Evolutionary conservation across 2,329 filamentous ascomycete genomes (phyloP), one percentile per base, ranked within the genome.

Genomic region (Talaromyces sp.): DNA sequence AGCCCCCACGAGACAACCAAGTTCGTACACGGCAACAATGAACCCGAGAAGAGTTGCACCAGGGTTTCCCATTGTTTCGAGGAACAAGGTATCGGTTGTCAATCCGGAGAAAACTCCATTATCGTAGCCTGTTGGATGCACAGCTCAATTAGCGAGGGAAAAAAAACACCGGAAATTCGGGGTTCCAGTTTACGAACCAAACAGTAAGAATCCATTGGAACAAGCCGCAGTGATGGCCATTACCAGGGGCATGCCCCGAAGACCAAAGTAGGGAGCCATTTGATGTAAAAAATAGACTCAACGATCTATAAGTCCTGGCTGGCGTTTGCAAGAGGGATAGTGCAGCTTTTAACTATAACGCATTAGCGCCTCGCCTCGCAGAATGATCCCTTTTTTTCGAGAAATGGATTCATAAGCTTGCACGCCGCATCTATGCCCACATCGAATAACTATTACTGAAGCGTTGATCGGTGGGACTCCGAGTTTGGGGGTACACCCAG

Each of bases 1-100:
- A 3, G 80, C 80, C 24, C 80, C 80, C n/a, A 73, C 74, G 65
- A 83, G 81, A 68, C 80, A 82, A 24, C 80, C 79, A n/a, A 80
- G 56, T 58, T 79, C 80, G 65, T 80, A 80, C 5, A 74, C 72
- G 24, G 77, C 77, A 12, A 76, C 73, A 32, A 65, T 65, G 35
- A 64, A 62, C 3, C 63, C 63, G 26, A 62, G 56, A 9, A 63
- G 56, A 6, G 59, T 61, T 19, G 61, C 35, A 50, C 60, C 38
- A 7, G 61, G 61, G 29, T 58, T 63, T 8, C 61, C 61, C 61
- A 63, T 63, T n/a, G 27, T 56, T 27, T 60, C 58, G 50, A 63
- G 54, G 10, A 63, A 63, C 14, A 54, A n/a, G 17, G 56, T 19
- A n/a, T 63, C 61, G n/a, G 61, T 63, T 11, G 61, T 63, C 26